Evolutionary conservation across 768 basidiomycete genomes (phyloP), one percentile per base, ranked within the genome.

Genomic region (Trametes cingulata): DNA sequence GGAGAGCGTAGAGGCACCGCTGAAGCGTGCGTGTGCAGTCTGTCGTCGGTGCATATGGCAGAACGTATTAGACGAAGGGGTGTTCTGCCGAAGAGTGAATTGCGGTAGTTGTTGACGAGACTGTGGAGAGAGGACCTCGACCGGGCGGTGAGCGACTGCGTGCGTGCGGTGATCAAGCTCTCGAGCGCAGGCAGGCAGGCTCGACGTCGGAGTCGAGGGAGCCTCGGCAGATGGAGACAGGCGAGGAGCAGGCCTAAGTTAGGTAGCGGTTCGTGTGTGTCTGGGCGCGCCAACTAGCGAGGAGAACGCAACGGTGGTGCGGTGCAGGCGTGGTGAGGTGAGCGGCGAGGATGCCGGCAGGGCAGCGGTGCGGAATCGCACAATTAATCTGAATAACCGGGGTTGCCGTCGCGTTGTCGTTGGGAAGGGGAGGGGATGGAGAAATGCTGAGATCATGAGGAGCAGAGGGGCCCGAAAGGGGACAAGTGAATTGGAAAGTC

Each of bases 401-500:
- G 48, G 49, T 52, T 27, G 55, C 43, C 29, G 57, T 45, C 48
- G 57, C 46, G 22, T n/a, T 45, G 45, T 35, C 20, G 62, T 63
- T 36, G 45, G 43, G 61, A 56, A 39, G 57, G 43, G 36, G 46
- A 49, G 14, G 49, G 48, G 63, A 55, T 52, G 67, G 58, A 27
- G 59, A 55, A 36, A 35, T 46, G 56, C 40, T 24, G 41, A 46
- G 54, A 60, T 52, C 41, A 27, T 45, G 58, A 51, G 51, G 45
- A 25, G 42, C n/a, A 49, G 20, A 77, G 70, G 67, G 46, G 24
- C 55, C 47, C 27, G n/a, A 56, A 24, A 29, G n/a, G 37, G 15
- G 19, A 25, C 45, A 39, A 25, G 36, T 46, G 43, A 33, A 51
- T 24, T 54, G 48, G 35, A 59, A 77, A 71, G 69, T 77, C 76